These are phyloP conservation scores for Copromyces sp. DNA, from an alignment of 495 filamentous ascomycete genomes.

Conservation along the genomic window DNA sequence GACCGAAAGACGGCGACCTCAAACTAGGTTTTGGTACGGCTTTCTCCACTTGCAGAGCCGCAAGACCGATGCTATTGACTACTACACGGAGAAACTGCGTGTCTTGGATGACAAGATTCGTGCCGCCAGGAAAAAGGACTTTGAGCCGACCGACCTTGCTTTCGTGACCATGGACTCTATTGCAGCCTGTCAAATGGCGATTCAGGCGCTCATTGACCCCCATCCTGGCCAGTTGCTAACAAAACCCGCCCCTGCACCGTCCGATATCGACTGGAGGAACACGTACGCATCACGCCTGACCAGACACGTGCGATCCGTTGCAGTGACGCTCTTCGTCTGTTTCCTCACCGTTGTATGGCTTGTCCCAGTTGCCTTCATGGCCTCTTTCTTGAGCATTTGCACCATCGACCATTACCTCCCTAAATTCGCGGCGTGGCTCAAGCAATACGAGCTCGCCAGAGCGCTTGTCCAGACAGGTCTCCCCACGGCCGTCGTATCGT, in stretches of 20 bases:
- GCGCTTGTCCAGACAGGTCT: constrained; percentile 80
- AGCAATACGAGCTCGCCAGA: constrained; percentile 52
- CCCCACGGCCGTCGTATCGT: constrained; percentile 71
- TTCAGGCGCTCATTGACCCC: constrained; percentile 85
- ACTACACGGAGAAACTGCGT: constrained; percentile 81
- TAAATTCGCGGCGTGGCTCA: constrained; percentile 55
- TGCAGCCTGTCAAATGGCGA: constrained; percentile 84
- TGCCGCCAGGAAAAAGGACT: constrained; percentile 62
- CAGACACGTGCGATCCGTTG: constrained; percentile 68
- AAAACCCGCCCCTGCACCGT: constrained; percentile 74
- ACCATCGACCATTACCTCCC: constrained; percentile 66
- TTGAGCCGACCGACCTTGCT: constrained; percentile 66
- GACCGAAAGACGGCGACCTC: constrained; percentile 46
- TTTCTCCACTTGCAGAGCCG: constrained; percentile 60
- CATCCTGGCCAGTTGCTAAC: constrained; percentile 76
- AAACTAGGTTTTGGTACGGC: constrained; percentile 68
- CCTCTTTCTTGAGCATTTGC: constrained; percentile 63
- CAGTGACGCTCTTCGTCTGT: constrained; percentile 68
- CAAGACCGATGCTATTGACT: constrained; percentile 82
- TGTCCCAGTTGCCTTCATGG: constrained; percentile 69
- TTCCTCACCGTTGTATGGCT: constrained; percentile 86
- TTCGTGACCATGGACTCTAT: constrained; percentile 97
- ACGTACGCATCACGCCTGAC: constrained; percentile 72
- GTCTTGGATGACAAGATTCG: constrained; percentile 69
- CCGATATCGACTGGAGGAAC: constrained; percentile 86